These are phyloP conservation scores for Pichia sp. DNA, from an alignment of 1,139 yeast genomes.

Conservation along the genomic window DNA sequence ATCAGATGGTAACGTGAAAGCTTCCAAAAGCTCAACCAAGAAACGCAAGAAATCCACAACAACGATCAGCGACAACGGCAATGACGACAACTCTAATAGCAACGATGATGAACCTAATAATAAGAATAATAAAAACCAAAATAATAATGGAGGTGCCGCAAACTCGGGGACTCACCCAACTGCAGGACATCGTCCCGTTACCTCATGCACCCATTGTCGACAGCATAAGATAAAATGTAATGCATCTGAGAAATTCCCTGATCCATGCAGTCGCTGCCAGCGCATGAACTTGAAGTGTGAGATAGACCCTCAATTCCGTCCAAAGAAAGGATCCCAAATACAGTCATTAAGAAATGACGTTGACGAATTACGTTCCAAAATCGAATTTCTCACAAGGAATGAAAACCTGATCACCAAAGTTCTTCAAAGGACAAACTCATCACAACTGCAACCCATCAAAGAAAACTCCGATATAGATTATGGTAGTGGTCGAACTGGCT, in stretches of 20 bases:
- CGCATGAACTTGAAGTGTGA: constrained; percentile 78
- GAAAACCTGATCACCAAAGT: constrained; percentile 66
- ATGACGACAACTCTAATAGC: constrained; percentile 1
- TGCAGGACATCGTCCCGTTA: constrained; percentile 74
- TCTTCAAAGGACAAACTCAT: constrained; percentile 33
- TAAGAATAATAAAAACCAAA: neutral
- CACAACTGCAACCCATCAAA: neutral
- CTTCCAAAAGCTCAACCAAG: neutral
- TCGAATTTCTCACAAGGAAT: constrained; percentile 68
- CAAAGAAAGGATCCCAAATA: constrained; percentile 86
- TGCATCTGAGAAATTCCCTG: constrained; percentile 79
- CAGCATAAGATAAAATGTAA: constrained; percentile 93
- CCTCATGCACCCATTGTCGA: constrained; percentile 90
- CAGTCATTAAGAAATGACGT: constrained; percentile 81
- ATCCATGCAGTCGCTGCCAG: constrained; percentile 78
- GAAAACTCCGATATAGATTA: neutral
- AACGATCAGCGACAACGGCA: neutral
- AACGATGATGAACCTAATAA: neutral
- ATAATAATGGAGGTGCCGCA: neutral
- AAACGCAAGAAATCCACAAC: constrained; percentile 9
- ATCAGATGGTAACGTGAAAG: neutral
- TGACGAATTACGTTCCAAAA: constrained; percentile 71
- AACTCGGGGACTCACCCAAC: constrained; percentile 18
- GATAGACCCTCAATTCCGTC: constrained; percentile 87
- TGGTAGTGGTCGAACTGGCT: neutral